A percentile compares a stretch with the other conserved stretches of the same genome.
Conservation (phyloP, 2,329 filamentous ascomycete genomes). For the Decorospora gaudefroyi region DNA sequence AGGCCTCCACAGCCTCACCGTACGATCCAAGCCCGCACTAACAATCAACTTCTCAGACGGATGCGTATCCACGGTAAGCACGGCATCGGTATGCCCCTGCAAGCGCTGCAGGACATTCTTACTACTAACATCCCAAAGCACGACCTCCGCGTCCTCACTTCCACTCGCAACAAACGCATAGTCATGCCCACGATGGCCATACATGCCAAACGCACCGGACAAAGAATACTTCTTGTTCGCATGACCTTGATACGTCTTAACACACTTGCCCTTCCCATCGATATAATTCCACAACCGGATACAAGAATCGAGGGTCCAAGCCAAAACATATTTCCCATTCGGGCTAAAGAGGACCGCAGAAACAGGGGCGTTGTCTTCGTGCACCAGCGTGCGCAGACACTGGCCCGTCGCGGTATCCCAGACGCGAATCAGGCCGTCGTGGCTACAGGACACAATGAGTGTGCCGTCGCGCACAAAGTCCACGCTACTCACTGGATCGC, state of each 20-base stretch:
- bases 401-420: conserved; percentile 97
- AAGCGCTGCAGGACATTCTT: conserved; percentile 79
- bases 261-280: conserved; percentile 80
- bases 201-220: conserved; percentile 79
- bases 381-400: conserved; percentile 89
- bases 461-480: conserved; percentile 94
- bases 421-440: conserved; percentile 76
- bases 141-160: conserved; percentile 82
- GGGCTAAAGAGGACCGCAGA: conserved; percentile 89
- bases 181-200: conserved; percentile 45
- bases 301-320: conserved; percentile 87
- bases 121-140: conserved; percentile 87
- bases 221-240: conserved; percentile 81
- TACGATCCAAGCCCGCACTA: conserved; percentile 66
- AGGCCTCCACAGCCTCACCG: conserved; percentile 62
- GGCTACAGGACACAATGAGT: conserved; percentile 86
- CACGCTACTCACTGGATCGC: conserved; percentile 90
- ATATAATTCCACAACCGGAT: conserved; percentile 96
- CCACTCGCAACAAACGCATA: conserved; percentile 74
- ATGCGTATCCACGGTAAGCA: conserved; percentile 65
- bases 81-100: conserved; percentile 60
- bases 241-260: conserved; percentile 98
- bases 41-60: conserved; percentile 59
- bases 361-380: conserved; percentile 93
- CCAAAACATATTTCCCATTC: conserved; percentile 90